A percentile compares a stretch with the other conserved stretches of the same genome.
Conservation (phyloP, 2,329 filamentous ascomycete species). For the Apiospora koreana region DNA sequence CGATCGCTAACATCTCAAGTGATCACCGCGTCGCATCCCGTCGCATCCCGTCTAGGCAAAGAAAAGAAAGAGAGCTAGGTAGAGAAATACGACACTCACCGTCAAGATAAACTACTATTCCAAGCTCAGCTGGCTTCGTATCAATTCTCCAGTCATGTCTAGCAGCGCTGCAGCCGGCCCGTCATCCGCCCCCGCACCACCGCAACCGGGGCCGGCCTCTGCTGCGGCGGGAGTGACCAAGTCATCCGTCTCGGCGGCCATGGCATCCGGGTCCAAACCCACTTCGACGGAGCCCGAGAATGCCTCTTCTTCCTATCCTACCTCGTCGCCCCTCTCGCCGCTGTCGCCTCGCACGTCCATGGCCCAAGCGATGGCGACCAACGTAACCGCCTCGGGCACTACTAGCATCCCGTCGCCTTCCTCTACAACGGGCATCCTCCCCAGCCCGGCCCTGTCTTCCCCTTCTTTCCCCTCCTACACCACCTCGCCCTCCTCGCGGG, state of each 20-base stretch:
- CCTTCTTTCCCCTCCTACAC: background rate
- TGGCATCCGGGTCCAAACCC: slow-evolving; percentile 13
- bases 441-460: slow-evolving; percentile 25
- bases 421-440: slow-evolving; percentile 16
- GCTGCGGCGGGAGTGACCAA: background rate
- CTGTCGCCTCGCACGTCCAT: slow-evolving; percentile 11
- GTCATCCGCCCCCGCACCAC: background rate
- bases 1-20: background rate
- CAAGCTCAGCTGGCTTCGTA: background rate
- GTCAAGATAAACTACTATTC: background rate
- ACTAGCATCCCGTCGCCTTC: slow-evolving; percentile 35
- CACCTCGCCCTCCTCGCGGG: background rate
- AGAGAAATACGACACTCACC: background rate
- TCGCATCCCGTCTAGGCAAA: too few species aligned
- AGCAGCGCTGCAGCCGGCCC: background rate
- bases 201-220: background rate
- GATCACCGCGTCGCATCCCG: background rate
- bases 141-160: background rate
- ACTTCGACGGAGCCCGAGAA: background rate
- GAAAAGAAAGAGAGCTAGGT: background rate
- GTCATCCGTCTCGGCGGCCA: background rate
- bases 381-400: slow-evolving; percentile 4
- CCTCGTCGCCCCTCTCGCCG: background rate
- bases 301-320: background rate
- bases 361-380: slow-evolving; percentile 15